These are phyloP conservation scores for Torrubiellomyces zombiae DNA, from an alignment of 2,329 filamentous ascomycete species.

Conservation along the genomic window DNA sequence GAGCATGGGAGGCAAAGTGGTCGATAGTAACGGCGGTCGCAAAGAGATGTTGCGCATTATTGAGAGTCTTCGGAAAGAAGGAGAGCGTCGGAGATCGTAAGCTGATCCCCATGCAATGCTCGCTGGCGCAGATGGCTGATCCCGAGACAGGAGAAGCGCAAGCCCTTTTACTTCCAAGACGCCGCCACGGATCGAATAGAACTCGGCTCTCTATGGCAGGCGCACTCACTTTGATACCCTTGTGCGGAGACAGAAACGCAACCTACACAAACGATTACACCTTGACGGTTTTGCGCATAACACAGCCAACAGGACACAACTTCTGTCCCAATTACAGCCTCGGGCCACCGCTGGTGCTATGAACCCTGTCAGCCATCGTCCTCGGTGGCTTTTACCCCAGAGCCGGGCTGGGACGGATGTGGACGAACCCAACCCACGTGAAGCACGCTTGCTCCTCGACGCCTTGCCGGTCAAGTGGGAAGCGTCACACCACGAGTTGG, in stretches of 20 bases:
- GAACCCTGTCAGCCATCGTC: no score
- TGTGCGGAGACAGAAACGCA: no score
- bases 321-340: no score
- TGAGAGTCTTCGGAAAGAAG: conserved; percentile 72
- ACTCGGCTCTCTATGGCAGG: conserved; percentile 15
- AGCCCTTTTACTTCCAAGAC: conserved; percentile 22
- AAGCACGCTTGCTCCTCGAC: no score
- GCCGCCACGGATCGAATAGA: conserved; percentile 27
- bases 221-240: conserved; percentile 13
- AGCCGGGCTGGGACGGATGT: no score
- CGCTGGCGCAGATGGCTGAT: not conserved
- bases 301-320: not conserved
- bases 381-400: no score
- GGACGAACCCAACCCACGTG: no score
- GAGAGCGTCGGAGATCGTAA: conserved; percentile 67
- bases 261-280: no score
- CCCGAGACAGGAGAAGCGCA: conserved; percentile 20
- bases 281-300: not conserved
- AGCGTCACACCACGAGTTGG: no score
- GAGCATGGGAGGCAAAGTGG: conserved; percentile 73
- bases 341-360: no score
- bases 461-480: no score
- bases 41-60: conserved; percentile 90
- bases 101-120: conserved; percentile 16
- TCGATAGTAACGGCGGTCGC: conserved; percentile 63